A percentile compares a stretch with the other conserved stretches of the same genome.
Conservation (phyloP, 2,329 filamentous ascomycete species). For the Monosporascus cannonballus region DNA sequence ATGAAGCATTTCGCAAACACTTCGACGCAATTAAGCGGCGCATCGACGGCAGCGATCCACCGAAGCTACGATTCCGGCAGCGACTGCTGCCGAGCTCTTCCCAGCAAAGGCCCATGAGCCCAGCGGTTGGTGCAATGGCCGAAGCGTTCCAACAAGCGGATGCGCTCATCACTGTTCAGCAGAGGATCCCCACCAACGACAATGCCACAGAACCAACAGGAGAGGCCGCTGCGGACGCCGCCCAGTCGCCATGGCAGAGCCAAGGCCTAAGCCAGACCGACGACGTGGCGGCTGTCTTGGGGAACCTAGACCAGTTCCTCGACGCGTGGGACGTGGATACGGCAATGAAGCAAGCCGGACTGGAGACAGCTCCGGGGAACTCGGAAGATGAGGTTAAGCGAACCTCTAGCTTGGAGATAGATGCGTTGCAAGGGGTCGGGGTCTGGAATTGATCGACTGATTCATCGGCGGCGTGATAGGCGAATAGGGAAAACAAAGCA, state of each 20-base stretch:
- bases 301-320: constrained; percentile 40
- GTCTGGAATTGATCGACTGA: background rate
- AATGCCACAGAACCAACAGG: background rate
- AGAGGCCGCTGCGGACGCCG: constrained; percentile 3
- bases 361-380: constrained; percentile 1
- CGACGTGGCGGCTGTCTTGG: constrained; percentile 39
- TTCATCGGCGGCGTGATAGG: too few relatives aligned
- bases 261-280: constrained; percentile 24
- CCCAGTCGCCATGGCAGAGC: constrained; percentile 24
- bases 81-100: constrained; percentile 36
- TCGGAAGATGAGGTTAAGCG: background rate
- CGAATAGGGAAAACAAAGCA: too few relatives aligned
- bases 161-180: constrained; percentile 4
- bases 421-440: background rate
- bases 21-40: constrained; percentile 39
- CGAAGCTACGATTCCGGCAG: constrained; percentile 15
- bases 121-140: constrained; percentile 40
- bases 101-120: constrained; percentile 34
- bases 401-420: background rate
- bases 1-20: constrained; percentile 39
- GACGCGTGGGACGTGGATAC: constrained; percentile 33
- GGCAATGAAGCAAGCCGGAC: constrained; percentile 27
- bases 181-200: background rate
- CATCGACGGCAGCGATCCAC: constrained; percentile 14
- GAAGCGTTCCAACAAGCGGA: constrained; percentile 44